Evolutionary conservation across 345 rosid genomes (phyloP).

Genomic region (Salix caprea): DNA sequence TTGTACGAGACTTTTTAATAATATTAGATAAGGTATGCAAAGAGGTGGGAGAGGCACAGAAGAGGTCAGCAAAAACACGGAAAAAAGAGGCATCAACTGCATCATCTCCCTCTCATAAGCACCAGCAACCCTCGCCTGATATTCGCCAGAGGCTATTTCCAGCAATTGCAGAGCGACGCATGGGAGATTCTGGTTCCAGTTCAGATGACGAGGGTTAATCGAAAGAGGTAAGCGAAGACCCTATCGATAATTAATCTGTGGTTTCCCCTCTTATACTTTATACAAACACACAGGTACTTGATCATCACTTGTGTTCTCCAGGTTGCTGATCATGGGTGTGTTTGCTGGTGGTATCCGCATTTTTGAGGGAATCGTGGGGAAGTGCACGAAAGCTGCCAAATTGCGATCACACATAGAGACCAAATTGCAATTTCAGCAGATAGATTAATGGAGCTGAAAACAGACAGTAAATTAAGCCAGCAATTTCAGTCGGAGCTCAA

Average conservation of each 20-base stretch:
- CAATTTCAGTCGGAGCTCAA: not conserved
- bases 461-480: not conserved
- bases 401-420: not conserved
- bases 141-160: slow-evolving; percentile 66
- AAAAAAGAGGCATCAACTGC: slow-evolving; percentile 48
- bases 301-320: not conserved
- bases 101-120: slow-evolving; percentile 47
- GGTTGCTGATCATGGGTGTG: not conserved
- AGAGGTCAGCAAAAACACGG: slow-evolving; percentile 38
- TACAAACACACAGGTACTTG: not conserved
- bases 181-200: slow-evolving; percentile 43
- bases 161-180: slow-evolving; percentile 59
- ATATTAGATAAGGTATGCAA: slow-evolving; percentile 80
- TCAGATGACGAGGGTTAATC: slow-evolving; percentile 40
- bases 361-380: not conserved
- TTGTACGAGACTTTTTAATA: slow-evolving; percentile 78
- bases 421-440: not conserved
- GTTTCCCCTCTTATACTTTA: not conserved
- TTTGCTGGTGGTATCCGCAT: not conserved
- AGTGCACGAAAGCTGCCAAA: not conserved
- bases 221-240: slow-evolving; percentile 8
- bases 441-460: not conserved
- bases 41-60: slow-evolving; percentile 66
- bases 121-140: slow-evolving; percentile 35
- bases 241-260: not conserved